Base-by-base conservation (phyloP, 192 early-diverging fungal genomes). In the Mortierella alpina region DNA sequence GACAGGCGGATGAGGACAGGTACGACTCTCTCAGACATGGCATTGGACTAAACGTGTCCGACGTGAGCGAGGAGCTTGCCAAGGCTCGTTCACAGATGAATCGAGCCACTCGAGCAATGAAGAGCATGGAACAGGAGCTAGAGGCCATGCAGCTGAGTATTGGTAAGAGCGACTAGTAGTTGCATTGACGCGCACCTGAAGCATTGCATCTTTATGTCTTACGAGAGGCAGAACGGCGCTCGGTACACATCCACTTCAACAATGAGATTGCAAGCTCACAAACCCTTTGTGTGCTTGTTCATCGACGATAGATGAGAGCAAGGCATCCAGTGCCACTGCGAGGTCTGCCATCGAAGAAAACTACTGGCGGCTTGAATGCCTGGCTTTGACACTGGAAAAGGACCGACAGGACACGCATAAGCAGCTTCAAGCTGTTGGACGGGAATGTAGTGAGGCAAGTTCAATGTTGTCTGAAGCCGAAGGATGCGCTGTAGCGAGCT, bases 341-440 rank as follows among this genome's bases (percentile, higher is more conserved):
- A 72, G 77, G 59, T 49, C 77, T 17, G 77, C 77, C 2, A 61
- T 80, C 17, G 77, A 80, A n/a, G 77, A 80, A 48, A 80, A 80
- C 55, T 72, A 72, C 63, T 80, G 77, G 77, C 65, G 59, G 42
- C 39, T 80, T 5, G 77, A 80, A 47, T 80, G 77, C 22, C 60
- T 80, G 22, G 77, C 77, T 44, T 41, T 65, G 41, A 80, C 59
- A 13, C 40, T 80, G 17, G 77, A 80, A 42, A 67, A 72, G n/a
- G 77, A 80, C 44, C 56, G 66, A 50, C 77, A 80, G 54, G 77
- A 80, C 7, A 53, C 60, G 6, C 52, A 40, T 17, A 72, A 72
- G 46, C 69, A 56, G 15, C 41, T 80, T 0, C 77, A 80, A 22
- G 39, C 51, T 2, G 65, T 72, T 31, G 66, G 66, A 45, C 51